Percentiles rank a stretch among this genome's conserved stretches.
These are phyloP conservation scores for Aureobasidium vineae DNA, from an alignment of 2,329 filamentous ascomycete species.

Conservation along the genomic window DNA sequence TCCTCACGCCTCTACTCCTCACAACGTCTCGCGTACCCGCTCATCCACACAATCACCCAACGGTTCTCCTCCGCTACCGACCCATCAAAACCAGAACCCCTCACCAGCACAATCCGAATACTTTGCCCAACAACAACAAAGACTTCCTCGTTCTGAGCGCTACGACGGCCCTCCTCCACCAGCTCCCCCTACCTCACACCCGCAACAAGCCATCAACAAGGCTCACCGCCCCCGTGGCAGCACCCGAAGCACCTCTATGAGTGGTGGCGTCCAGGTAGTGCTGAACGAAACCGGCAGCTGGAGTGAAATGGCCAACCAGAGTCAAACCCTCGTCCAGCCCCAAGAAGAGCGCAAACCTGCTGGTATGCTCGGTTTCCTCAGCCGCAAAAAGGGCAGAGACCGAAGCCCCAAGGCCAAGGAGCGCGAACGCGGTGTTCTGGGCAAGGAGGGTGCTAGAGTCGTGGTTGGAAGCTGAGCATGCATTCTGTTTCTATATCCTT, in stretches of 20 bases:
- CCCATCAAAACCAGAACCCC: slow-evolving; percentile 26
- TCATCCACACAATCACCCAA: slow-evolving; percentile 50
- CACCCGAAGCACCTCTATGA: slow-evolving; percentile 70
- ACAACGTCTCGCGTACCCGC: slow-evolving; percentile 41
- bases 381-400: slow-evolving; percentile 82
- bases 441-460: slow-evolving; percentile 84
- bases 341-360: slow-evolving; percentile 60
- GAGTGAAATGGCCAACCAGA: slow-evolving; percentile 85
- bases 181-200: slow-evolving; percentile 30
- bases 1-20: slow-evolving; percentile 41
- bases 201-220: slow-evolving; percentile 33
- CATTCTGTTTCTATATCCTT: not conserved
- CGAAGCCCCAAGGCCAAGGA: slow-evolving; percentile 90
- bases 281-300: slow-evolving; percentile 86
- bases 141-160: slow-evolving; percentile 33
- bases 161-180: slow-evolving; percentile 33
- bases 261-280: slow-evolving; percentile 86
- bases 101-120: slow-evolving; percentile 31
- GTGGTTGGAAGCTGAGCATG: slow-evolving; percentile 43
- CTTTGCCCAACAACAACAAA: slow-evolving; percentile 30
- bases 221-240: slow-evolving; percentile 55
- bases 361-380: slow-evolving; percentile 87
- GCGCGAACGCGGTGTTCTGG: slow-evolving; percentile 75
- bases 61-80: slow-evolving; percentile 48
- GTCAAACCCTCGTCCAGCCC: slow-evolving; percentile 63